Percentiles rank a stretch among this genome's conserved stretches.
phyloP scores from a whole-genome alignment of 1,139 yeast species.

The Zygosaccharomyces sapae region DNA sequence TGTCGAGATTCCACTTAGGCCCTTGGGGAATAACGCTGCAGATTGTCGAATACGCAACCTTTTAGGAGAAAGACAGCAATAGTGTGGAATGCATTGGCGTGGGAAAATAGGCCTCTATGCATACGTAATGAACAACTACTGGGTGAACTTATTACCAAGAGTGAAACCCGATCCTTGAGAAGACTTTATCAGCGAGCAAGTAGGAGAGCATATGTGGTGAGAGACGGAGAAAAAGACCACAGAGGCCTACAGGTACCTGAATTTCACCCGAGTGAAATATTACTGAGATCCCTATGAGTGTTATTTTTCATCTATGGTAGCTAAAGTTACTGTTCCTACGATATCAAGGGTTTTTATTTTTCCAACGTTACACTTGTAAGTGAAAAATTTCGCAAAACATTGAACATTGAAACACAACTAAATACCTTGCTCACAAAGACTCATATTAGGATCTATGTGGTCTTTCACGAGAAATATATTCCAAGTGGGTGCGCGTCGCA shows the following conservation, averaged over 20 bases:
- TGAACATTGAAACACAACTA: not conserved
- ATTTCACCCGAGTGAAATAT: conserved; percentile 11
- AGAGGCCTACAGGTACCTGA: conserved; percentile 3
- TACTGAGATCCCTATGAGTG: conserved; percentile 7
- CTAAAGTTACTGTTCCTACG: not conserved
- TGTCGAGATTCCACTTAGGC: conserved; percentile 25
- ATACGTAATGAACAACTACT: conserved; percentile 14
- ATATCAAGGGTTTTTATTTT: not conserved
- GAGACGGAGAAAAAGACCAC: conserved; percentile 4
- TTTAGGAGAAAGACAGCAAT: conserved; percentile 18
- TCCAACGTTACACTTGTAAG: not conserved
- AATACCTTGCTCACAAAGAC: not conserved
- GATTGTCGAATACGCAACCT: conserved; percentile 21
- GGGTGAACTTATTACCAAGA: conserved; percentile 13
- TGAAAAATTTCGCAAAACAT: conserved; percentile 3
- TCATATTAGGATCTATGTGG: conserved; percentile 6
- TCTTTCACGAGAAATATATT: conserved; percentile 14
- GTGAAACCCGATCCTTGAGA: conserved; percentile 11
- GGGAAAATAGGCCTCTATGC: conserved; percentile 18
- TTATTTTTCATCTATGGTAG: not conserved
- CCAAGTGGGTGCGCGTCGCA: conserved; percentile 17
- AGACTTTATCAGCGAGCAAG: conserved; percentile 22
- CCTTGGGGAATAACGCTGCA: conserved; percentile 24
- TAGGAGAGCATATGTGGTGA: conserved; percentile 19
- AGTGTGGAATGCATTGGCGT: conserved; percentile 15